Evolutionary conservation across 495 filamentous ascomycete genomes (phyloP), one percentile per base, ranked within the genome.

Genomic region (Aspergillus haitiensis): DNA sequence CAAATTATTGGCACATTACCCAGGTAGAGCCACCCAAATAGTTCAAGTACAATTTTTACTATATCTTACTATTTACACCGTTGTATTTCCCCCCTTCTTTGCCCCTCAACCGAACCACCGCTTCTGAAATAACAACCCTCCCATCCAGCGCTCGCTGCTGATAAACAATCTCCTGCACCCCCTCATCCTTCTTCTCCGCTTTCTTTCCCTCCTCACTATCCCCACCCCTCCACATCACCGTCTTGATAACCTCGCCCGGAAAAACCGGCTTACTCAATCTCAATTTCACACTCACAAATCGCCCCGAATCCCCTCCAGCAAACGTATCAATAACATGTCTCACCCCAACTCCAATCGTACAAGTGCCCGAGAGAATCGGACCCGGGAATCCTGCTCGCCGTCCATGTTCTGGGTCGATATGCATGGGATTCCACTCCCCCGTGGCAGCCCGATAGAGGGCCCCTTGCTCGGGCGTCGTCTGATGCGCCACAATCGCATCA

Each of bases 301-400:
- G 15, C 6, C 27, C 13, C 37, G 34, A 44, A 18, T 55, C 15
- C 18, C 53, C 37, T 9, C 37, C 51, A 10, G 37, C n/a, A 55
- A 55, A 40, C 16, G 53, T 44, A 42, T 55, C 53, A 44, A 55
- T 55, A 18, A 55, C 36, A 55, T 55, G 53, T 44, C 32, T 55
- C 35, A 55, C 53, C 7, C 53, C 53, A 12, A 55, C 32, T 5
- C 53, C 53, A 31, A 55, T 55, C 8, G 53, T 55, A n/a, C 53
- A 55, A n/a, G 53, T 55, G 2, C 53, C 53, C 35, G 53, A 42
- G 10, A 55, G 37, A 18, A 55, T 55, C 36, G 53, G 53, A 18
- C 53, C 53, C 7, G 53, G 53, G 2, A 55, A 55, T 32, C 53
- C 53, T 5, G 53, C 39, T 12, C 42, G 36, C 55, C 18, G 34